Conservation (phyloP, 2,329 filamentous ascomycete species). For the Harringtonia aguacate region DNA sequence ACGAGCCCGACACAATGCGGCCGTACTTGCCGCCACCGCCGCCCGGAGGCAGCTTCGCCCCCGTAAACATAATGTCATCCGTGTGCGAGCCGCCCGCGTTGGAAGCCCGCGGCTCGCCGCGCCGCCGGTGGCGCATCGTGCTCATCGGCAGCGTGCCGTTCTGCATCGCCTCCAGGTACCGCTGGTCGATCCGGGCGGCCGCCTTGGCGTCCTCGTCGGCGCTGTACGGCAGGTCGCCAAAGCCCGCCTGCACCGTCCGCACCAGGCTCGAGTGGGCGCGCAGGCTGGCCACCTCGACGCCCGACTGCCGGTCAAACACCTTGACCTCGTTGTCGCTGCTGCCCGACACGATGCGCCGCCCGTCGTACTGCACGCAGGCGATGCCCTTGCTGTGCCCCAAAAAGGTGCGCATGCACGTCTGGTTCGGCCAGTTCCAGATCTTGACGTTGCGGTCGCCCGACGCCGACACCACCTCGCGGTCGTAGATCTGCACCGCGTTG, state of each 20-base stretch:
- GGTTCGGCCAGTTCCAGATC: constrained; percentile 82
- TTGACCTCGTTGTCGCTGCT: constrained; percentile 95
- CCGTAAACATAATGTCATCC: constrained; percentile 66
- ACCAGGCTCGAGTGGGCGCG: constrained; percentile 76
- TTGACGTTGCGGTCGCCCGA: constrained; percentile 92
- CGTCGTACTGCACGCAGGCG: constrained; percentile 94
- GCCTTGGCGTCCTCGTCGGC: constrained; percentile 62
- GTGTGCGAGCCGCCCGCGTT: constrained; percentile 68
- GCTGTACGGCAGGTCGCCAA: constrained; percentile 77
- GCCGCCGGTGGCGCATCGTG: background rate
- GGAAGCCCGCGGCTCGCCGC: constrained; percentile 9
- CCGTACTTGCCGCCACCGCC: constrained; percentile 83
- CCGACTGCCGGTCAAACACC: constrained; percentile 80
- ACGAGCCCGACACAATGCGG: constrained; percentile 93
- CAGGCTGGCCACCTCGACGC: constrained; percentile 81
- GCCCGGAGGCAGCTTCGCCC: constrained; percentile 80
- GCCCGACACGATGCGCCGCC: constrained; percentile 83
- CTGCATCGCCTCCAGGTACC: constrained; percentile 54
- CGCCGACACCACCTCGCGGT: constrained; percentile 81
- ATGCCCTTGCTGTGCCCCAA: constrained; percentile 90
- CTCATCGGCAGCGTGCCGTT: constrained; percentile 32
- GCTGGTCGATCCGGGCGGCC: constrained; percentile 61
- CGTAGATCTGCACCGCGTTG: constrained; percentile 87
- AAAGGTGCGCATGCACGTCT: constrained; percentile 65
- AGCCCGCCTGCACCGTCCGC: constrained; percentile 88